A percentile compares a stretch with the other conserved stretches of the same genome.
phyloP scores from a whole-genome alignment of 495 filamentous ascomycete species.

The Neurospora sp. region DNA sequence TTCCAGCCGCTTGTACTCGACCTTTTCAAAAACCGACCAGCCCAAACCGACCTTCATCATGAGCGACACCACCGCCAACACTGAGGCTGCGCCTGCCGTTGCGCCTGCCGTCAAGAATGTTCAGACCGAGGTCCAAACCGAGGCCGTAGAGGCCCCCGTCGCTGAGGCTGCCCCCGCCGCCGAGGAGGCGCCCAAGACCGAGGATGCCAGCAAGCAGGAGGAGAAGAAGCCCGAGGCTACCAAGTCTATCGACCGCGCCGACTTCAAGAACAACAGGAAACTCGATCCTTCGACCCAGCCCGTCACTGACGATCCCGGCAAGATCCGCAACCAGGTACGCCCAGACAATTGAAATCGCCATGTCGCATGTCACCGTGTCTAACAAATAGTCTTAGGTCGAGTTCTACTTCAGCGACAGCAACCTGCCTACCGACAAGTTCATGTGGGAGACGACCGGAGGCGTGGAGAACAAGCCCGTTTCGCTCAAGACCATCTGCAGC shows the following conservation, averaged over 20 bases:
- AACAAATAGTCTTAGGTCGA: constrained; percentile 56
- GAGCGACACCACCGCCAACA: constrained; percentile 20
- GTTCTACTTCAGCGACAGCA: constrained; percentile 94
- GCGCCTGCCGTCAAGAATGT: constrained; percentile 8
- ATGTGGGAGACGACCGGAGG: constrained; percentile 69
- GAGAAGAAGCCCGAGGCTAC: constrained; percentile 13
- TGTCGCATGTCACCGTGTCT: constrained; percentile 1
- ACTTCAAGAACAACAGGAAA: constrained; percentile 40
- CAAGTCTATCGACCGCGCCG: constrained; percentile 10
- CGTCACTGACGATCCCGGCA: constrained; percentile 59
- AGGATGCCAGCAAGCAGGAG: constrained; percentile 8
- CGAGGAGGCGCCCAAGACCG: constrained; percentile 1
- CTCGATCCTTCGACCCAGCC: constrained; percentile 54
- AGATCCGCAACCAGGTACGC: constrained; percentile 40
- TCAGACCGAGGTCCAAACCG: background rate
- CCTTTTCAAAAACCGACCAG: background rate
- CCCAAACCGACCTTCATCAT: constrained; percentile 9
- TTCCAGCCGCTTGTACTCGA: background rate
- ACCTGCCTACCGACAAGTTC: constrained; percentile 80
- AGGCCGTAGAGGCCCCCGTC: background rate
- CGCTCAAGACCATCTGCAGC: constrained; percentile 60
- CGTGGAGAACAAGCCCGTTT: constrained; percentile 65
- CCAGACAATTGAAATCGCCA: constrained; percentile 1
- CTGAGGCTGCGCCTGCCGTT: constrained; percentile 4
- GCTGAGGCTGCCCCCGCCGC: background rate